phyloP scores from a whole-genome alignment of 371 early-diverging fungal species.

The Apophysomyces variabilis region DNA sequence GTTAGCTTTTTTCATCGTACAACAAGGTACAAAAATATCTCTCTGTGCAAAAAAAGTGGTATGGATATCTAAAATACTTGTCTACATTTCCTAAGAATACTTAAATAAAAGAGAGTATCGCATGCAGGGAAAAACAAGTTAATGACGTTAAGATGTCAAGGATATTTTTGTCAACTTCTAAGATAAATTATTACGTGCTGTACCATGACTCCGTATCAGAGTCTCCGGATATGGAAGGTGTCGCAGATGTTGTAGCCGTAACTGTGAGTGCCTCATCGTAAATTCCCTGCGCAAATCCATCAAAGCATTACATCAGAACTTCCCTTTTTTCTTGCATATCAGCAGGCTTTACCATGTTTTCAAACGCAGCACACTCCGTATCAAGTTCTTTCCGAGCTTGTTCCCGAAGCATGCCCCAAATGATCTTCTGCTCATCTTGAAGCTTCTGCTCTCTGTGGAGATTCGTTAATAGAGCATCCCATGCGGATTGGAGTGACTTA shows the following conservation, averaged over 20 bases:
- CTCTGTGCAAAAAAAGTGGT: too few relatives aligned
- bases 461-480: background rate
- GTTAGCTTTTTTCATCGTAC: too few relatives aligned
- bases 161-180: background rate
- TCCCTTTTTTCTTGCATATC: too few relatives aligned
- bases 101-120: too few relatives aligned
- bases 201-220: slow-evolving; percentile 6
- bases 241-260: background rate
- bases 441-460: background rate
- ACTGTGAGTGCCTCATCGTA: background rate
- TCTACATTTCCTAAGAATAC: too few relatives aligned
- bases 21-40: too few relatives aligned
- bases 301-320: too few relatives aligned
- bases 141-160: too few relatives aligned
- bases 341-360: background rate
- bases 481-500: background rate
- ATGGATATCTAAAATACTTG: too few relatives aligned
- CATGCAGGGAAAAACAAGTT: too few relatives aligned
- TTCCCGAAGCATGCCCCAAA: slow-evolving; percentile 3
- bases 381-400: background rate
- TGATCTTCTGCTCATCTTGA: background rate
- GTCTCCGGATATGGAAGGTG: slow-evolving; percentile 1
- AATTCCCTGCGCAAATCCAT: background rate
- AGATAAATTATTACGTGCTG: background rate
- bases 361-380: background rate